Percentiles rank a stretch among this genome's conserved stretches.
phyloP scores from a whole-genome alignment of 2,329 filamentous ascomycete genomes.

The Colletotrichum cereale region DNA sequence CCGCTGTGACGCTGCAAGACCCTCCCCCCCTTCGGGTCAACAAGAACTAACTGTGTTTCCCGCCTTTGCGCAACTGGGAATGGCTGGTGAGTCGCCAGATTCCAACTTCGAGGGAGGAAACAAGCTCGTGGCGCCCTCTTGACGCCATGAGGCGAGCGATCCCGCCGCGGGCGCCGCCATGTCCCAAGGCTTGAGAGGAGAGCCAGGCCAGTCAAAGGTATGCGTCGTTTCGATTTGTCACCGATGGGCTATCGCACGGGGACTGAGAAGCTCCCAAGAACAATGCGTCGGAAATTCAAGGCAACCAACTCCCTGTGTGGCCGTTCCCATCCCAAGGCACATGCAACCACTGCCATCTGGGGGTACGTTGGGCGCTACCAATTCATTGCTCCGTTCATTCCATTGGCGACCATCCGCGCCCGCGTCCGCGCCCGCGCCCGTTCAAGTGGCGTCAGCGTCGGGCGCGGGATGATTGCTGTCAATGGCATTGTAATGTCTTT shows the following conservation, averaged over 20 bases:
- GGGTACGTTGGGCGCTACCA: not conserved
- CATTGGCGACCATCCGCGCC: slow-evolving; percentile 8
- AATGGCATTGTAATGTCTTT: not conserved
- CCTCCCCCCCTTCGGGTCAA: too few relatives aligned
- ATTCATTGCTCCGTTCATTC: not conserved
- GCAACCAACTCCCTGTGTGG: not conserved
- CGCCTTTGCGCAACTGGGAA: slow-evolving; percentile 2
- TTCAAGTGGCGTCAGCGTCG: slow-evolving; percentile 1
- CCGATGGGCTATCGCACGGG: not conserved
- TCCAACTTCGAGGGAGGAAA: not conserved
- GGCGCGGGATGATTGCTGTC: slow-evolving; percentile 1
- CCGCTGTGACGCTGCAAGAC: not conserved
- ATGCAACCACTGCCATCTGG: not conserved
- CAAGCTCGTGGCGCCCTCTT: not conserved
- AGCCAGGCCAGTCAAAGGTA: not conserved
- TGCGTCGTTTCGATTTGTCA: not conserved
- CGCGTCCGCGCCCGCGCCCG: slow-evolving; percentile 2
- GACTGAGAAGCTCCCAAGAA: not conserved
- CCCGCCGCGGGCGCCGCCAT: not conserved
- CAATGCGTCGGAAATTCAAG: not conserved
- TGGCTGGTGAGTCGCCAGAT: slow-evolving; percentile 1
- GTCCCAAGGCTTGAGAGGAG: not conserved
- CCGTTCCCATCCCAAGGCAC: not conserved
- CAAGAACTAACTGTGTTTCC: not conserved
- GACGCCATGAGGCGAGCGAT: not conserved